Conservation (phyloP, 257 asterid genomes). For the Verbascum thapsus region DNA sequence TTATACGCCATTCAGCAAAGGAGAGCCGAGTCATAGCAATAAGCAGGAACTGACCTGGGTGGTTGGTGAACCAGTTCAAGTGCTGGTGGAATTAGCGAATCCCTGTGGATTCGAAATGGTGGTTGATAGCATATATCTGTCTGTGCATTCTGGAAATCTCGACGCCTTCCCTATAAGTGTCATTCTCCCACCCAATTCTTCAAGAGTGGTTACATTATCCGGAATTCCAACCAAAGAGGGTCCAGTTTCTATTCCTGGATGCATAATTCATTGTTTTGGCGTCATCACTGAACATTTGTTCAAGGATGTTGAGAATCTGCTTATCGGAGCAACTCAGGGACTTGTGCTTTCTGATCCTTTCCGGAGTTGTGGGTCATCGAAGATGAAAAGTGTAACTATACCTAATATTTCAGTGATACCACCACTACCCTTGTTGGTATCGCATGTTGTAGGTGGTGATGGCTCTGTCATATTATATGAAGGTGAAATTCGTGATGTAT, state of each 20-base stretch:
- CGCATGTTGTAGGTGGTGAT: constrained; percentile 88
- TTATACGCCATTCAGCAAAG: constrained; percentile 98
- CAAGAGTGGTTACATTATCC: constrained; percentile 85
- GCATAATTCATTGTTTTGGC: constrained; percentile 93
- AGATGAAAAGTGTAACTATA: constrained; percentile 60
- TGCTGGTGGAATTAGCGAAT: constrained; percentile 94
- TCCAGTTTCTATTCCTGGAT: constrained; percentile 79
- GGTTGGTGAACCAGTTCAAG: constrained; percentile 94
- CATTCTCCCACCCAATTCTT: constrained; percentile 84
- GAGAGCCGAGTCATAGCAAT: constrained; percentile 65
- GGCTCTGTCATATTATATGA: constrained; percentile 88
- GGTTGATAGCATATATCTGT: constrained; percentile 91
- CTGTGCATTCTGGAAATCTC: constrained; percentile 83
- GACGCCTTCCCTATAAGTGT: constrained; percentile 94
- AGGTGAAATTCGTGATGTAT: constrained; percentile 95
- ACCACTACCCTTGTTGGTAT: constrained; percentile 81
- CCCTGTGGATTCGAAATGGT: constrained; percentile 97
- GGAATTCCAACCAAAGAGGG: constrained; percentile 96
- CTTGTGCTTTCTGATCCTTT: constrained; percentile 98
- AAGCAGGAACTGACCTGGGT: constrained; percentile 95
- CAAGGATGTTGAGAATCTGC: constrained; percentile 91
- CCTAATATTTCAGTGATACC: constrained; percentile 82
- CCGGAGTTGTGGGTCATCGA: constrained; percentile 88
- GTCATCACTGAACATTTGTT: constrained; percentile 95
- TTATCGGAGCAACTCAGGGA: constrained; percentile 96